Base-by-base conservation (phyloP, 352 stramenopile genomes). In the Phytopythium litorale region DNA sequence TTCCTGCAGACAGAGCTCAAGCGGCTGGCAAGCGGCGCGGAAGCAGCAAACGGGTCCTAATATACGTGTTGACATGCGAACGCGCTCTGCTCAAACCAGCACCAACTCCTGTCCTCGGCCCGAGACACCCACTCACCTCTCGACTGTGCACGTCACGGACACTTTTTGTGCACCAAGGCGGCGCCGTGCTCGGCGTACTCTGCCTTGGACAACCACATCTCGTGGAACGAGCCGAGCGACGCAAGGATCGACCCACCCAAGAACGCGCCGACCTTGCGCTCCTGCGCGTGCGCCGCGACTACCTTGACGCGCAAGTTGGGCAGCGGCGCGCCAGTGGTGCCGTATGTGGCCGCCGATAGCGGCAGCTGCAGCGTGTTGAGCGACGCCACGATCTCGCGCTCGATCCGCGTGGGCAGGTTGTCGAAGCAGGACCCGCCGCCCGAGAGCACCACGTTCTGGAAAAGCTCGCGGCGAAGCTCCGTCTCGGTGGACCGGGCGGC, bases 121-220 rank as follows among this genome's bases (percentile, higher is more conserved):
- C n/a, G n/a, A n/a, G n/a, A n/a, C n/a, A n/a, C n/a, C n/a, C n/a
- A n/a, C n/a, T n/a, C n/a, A n/a, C n/a, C n/a, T n/a, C n/a, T n/a
- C n/a, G n/a, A n/a, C n/a, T n/a, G n/a, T n/a, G 23, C 18, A 32
- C 7, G 35, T 56, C 70, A 91, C 15, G 82, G 82, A 65, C 96
- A 99, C 75, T 99, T 99, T 64, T 97, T 96, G 84, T 99, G 96
- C 48, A 99, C 96, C 68, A 99, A 97, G 6, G 87, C 78, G 37
- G 96, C 82, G 25, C 97, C 97, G 71, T 96, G 93, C 78, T 99
- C 97, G 25, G 98, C 97, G 66, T 99, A 99, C 78, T 99, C 97
- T n/a, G 86, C 84, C 75, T 98, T 99, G 38, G 94, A 98, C 67
- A 99, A 97, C 96, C 97, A 99, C 96, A 99, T 99, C 65, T 99